These are phyloP conservation scores for Balansia obtecta DNA, from an alignment of 2,329 filamentous ascomycete genomes.

Conservation along the genomic window DNA sequence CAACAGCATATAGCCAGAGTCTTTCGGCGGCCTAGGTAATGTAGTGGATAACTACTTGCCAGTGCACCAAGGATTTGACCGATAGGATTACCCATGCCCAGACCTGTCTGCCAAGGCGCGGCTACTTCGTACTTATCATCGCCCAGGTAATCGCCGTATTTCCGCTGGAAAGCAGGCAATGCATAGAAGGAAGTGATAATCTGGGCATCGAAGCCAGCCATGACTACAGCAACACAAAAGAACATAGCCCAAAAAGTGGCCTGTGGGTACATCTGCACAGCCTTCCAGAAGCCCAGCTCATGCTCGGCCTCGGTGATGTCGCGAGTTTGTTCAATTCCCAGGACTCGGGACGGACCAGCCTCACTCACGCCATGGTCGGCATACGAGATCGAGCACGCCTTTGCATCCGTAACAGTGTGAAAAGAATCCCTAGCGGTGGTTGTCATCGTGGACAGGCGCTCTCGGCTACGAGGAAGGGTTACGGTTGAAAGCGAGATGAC, in stretches of 20 bases:
- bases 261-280: slow-evolving; percentile 24
- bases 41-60: slow-evolving; percentile 16
- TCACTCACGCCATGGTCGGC: not conserved
- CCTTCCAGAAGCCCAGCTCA: slow-evolving; percentile 18
- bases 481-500: too few species aligned
- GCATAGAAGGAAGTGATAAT: slow-evolving; percentile 27
- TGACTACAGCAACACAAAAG: slow-evolving; percentile 18
- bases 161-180: slow-evolving; percentile 18
- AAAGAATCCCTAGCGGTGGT: not conserved
- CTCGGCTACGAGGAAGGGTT: not conserved
- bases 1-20: slow-evolving; percentile 32
- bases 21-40: slow-evolving; percentile 30
- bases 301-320: slow-evolving; percentile 13
- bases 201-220: slow-evolving; percentile 22
- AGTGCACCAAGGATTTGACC: slow-evolving; percentile 34
- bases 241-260: slow-evolving; percentile 18
- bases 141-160: slow-evolving; percentile 17
- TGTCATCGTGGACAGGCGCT: not conserved
- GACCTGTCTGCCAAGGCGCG: slow-evolving; percentile 35
- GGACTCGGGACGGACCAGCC: slow-evolving; percentile 2
- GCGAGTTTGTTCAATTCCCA: slow-evolving; percentile 12
- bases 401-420: not conserved
- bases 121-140: slow-evolving; percentile 27
- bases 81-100: slow-evolving; percentile 30
- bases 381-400: not conserved